These are phyloP conservation scores for Vitis hybrid DNA, from an alignment of 177 flowering plant genomes.

Conservation along the genomic window DNA sequence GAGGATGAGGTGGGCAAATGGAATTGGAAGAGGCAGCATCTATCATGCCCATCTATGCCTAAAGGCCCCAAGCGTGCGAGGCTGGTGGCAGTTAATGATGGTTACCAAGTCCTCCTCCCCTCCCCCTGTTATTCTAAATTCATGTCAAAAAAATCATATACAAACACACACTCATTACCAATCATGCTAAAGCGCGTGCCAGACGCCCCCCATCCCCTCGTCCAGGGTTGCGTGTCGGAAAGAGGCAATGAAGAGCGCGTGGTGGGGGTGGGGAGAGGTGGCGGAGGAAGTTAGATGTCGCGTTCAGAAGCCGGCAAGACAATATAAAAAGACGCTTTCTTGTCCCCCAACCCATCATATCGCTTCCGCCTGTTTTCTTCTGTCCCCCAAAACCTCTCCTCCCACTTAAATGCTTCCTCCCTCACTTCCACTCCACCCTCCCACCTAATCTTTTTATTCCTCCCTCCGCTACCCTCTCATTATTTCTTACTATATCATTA, in stretches of 20 bases:
- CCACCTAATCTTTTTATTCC: background rate
- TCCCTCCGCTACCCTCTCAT: no score
- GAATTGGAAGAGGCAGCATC: background rate
- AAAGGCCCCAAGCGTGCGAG: conserved; percentile 13
- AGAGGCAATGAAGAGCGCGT: conserved; percentile 9
- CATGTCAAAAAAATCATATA: background rate
- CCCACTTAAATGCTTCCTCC: conserved; percentile 14
- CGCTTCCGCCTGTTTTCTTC: conserved; percentile 27
- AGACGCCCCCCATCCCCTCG: background rate
- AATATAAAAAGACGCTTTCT: conserved; percentile 40
- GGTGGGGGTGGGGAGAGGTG: background rate
- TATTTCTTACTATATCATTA: no score
- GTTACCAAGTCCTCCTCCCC: background rate
- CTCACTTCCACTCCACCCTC: conserved; percentile 8
- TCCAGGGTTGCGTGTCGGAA: background rate
- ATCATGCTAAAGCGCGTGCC: conserved; percentile 10
- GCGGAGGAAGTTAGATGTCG: conserved; percentile 29
- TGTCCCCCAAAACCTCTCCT: conserved; percentile 28
- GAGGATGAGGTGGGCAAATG: conserved; percentile 9
- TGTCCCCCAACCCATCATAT: conserved; percentile 38
- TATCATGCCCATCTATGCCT: conserved; percentile 1
- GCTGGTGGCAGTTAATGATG: conserved; percentile 16
- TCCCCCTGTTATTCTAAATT: background rate
- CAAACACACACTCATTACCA: background rate
- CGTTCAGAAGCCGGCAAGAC: conserved; percentile 34